Evolutionary conservation across 2,329 filamentous ascomycete species (phyloP).

Genomic region (Aspergillus phoenicis): DNA sequence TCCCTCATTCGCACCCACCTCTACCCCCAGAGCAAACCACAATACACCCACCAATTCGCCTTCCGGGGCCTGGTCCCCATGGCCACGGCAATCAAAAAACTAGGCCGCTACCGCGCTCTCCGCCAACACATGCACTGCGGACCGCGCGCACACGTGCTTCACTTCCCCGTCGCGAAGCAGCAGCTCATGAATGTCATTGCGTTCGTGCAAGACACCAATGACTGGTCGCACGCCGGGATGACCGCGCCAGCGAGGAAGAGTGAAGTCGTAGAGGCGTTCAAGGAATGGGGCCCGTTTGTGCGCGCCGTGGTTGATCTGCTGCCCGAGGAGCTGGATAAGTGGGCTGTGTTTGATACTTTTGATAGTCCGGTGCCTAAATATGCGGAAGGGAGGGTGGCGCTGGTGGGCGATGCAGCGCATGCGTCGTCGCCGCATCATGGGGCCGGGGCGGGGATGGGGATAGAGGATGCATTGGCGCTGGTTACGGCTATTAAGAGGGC

Average conservation of each 20-base stretch:
- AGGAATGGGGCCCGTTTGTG: slow-evolving; percentile 49
- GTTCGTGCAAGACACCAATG: slow-evolving; percentile 23
- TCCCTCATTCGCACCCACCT: slow-evolving; percentile 57
- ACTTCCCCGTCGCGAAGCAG: slow-evolving; percentile 47
- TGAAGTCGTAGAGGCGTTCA: slow-evolving; percentile 10
- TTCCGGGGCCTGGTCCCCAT: slow-evolving; percentile 66
- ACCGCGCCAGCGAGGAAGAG: slow-evolving; percentile 21
- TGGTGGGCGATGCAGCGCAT: slow-evolving; percentile 34
- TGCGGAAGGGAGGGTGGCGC: slow-evolving; percentile 14
- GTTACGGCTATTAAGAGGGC: slow-evolving; percentile 13
- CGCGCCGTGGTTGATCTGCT: slow-evolving; percentile 41
- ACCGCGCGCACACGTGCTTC: slow-evolving; percentile 59
- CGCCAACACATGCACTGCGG: slow-evolving; percentile 62
- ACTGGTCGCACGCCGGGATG: slow-evolving; percentile 22
- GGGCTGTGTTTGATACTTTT: slow-evolving; percentile 56
- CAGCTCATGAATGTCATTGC: slow-evolving; percentile 29
- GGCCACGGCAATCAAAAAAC: slow-evolving; percentile 50
- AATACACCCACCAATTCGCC: slow-evolving; percentile 62
- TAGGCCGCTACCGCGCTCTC: slow-evolving; percentile 54
- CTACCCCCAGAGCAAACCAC: slow-evolving; percentile 49
- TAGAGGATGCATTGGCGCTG: slow-evolving; percentile 31
- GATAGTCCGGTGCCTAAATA: slow-evolving; percentile 53
- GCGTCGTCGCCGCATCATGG: slow-evolving; percentile 31
- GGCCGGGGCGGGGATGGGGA: slow-evolving; percentile 28
- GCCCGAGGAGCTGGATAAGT: slow-evolving; percentile 54